Base-by-base conservation (phyloP, 768 basidiomycete genomes). In the Collybiopsis confluens region DNA sequence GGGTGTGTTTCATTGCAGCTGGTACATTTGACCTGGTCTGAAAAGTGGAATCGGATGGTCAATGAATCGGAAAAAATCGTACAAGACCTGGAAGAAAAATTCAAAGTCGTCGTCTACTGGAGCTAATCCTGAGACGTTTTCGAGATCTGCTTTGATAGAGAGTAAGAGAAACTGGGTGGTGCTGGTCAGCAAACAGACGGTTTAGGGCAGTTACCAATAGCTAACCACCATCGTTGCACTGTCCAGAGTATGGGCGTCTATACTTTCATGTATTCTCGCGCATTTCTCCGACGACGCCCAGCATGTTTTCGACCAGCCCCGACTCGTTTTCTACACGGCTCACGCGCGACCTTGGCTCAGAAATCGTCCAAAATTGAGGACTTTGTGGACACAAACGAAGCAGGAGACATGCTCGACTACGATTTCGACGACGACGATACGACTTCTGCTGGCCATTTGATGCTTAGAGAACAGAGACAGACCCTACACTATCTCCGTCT, bases 401-500 rank as follows among this genome's bases (percentile, higher is more conserved):
- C 74, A 36, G 69, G 70, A 49, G 76, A 78, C 35, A 65, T 77
- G 30, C 56, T 83, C 42, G 72, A 75, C 1, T 67, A 75, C 52
- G 69, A 75, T 41, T 68, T 70, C 44, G 72, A 76, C 37, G 67
- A 78, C 21, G 79, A 87, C 56, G 92, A 94, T 64, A 75, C 85
- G 33, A 79, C 88, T 13, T 75, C 83, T 24, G 73, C 75, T 21
- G 90, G 85, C 16, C 92, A 95, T 71, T 63, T 86, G 37, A 78
- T 85, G 61, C 68, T 94, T 45, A 78, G 82, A 54, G 81, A 90
- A 62, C 84, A 93, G 59, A 79, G 91, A 28, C 78, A 89, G 63
- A 72, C 81, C 42, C 69, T 93, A 40, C 79, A 90, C 59, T 90
- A 92, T 65, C 71, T 95, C 64, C 80, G 92, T 49, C 76, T 94